Conservation (phyloP, 1,139 yeast species). For the Lodderomyces orthopsilosis region DNA sequence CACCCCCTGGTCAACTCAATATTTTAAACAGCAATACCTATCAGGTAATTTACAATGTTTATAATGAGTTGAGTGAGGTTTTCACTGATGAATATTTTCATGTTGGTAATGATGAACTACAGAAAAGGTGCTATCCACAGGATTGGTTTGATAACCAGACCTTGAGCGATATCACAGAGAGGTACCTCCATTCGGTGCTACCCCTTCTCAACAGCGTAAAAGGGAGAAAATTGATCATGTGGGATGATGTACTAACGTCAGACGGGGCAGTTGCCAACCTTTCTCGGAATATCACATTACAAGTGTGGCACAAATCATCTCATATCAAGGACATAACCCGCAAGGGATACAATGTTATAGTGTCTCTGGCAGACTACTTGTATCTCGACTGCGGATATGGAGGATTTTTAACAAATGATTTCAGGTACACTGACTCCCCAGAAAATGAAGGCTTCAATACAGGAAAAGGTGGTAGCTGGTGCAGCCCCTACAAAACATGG, state of each 20-base stretch:
- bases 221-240: conserved; percentile 36
- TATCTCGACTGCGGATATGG: conserved; percentile 51
- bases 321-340: conserved; percentile 30
- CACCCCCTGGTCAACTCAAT: conserved; percentile 49
- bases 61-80: conserved; percentile 31
- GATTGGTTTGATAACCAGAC: conserved; percentile 32
- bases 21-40: conserved; percentile 35
- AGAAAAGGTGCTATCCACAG: conserved; percentile 33
- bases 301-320: conserved; percentile 36
- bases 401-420: conserved; percentile 40
- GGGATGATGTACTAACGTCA: conserved; percentile 47
- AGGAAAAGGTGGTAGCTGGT: conserved; percentile 46
- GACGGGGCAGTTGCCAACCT: conserved; percentile 22
- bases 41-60: conserved; percentile 34
- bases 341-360: conserved; percentile 44
- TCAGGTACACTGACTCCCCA: conserved; percentile 28
- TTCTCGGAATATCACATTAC: conserved; percentile 35
- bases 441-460: conserved; percentile 27
- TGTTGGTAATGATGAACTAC: conserved; percentile 47
- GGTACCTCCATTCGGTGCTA: conserved; percentile 37
- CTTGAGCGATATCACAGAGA: conserved; percentile 32
- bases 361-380: conserved; percentile 34
- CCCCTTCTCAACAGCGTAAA: conserved; percentile 31
- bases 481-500: conserved; percentile 51
- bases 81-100: conserved; percentile 43